Evolutionary conservation across 2,329 filamentous ascomycete species (phyloP), one percentile per base, ranked within the genome.

Genomic region (Fusarium acutatum): DNA sequence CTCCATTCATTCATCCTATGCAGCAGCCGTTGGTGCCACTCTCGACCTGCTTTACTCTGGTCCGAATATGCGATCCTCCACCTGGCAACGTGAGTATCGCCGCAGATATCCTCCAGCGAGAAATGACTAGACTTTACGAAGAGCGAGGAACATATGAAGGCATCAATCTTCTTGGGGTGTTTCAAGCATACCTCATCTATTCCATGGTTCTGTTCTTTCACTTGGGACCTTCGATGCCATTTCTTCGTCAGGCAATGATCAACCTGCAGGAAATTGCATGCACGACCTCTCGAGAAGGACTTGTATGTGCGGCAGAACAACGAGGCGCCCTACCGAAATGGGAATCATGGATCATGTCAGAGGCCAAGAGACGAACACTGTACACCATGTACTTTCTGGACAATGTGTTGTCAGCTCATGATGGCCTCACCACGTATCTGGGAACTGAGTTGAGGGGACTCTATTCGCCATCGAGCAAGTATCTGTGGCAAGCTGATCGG

Each of bases 141-240:
- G 69, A 76, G 9, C 75, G 76, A 15, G 50, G 53, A 1, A 69
- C 60, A 1, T 79, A 76, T 35, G 78, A 82, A 49, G 77, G 81
- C 7, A 30, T 78, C 13, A 17, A 61, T 14, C 77, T 83, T 1
- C 82, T 89, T 0, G 81, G 83, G 0, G 79, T 83, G 3, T 88
- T 88, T 43, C 88, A 90, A 69, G 85, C 87, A 0, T 88, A 88
- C 73, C 78, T 90, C 6, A 81, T 89, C n/a, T 88, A 88, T 67
- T 77, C 82, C 5, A 83, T 89, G 75, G 80, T 86, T 6, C 54
- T 87, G 6, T 88, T 86, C 72, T 88, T 87, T 60, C 76, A 77
- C 1, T 70, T 82, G 3, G 71, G 71, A 1, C 72, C 76, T 15
- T 70, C 60, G 0, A 59, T 56, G 41, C 18, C 81, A 0, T 81